Conservation (phyloP, 192 early-diverging fungal species). For the Umbelopsis vinacea region DNA sequence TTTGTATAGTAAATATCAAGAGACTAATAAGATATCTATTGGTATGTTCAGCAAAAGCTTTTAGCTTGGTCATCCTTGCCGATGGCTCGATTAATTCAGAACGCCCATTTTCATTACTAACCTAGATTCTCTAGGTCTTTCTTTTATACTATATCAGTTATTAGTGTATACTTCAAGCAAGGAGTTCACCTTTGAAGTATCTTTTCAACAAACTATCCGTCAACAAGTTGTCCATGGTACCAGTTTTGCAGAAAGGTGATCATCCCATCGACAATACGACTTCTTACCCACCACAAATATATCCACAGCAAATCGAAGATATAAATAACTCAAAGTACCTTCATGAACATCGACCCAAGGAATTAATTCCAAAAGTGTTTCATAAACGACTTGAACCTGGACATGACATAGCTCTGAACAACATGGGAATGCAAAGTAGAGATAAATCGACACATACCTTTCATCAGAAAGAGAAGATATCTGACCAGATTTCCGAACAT, state of each 20-base stretch:
- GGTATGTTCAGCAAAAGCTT: too few species aligned
- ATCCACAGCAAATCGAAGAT: neutral
- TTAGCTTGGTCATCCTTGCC: too few species aligned
- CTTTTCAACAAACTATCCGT: neutral
- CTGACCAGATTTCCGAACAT: neutral
- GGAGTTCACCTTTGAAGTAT: neutral
- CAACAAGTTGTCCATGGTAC: constrained; percentile 17
- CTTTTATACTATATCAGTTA: too few species aligned
- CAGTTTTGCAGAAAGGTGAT: constrained; percentile 19
- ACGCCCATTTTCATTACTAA: too few species aligned
- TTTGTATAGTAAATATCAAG: too few species aligned
- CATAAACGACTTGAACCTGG: constrained; percentile 12
- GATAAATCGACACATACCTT: neutral
- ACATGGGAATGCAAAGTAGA: neutral
- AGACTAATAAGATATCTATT: too few species aligned
- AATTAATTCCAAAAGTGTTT: neutral
- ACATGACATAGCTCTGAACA: constrained; percentile 6
- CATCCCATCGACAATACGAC: constrained; percentile 4
- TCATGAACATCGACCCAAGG: constrained; percentile 12
- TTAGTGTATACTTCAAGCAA: neutral
- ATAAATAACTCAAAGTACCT: constrained; percentile 15
- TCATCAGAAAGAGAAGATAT: neutral
- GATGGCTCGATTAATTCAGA: too few species aligned
- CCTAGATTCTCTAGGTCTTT: too few species aligned
- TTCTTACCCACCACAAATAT: neutral